A percentile compares a stretch with the other conserved stretches of the same genome.
These are phyloP conservation scores for Oxytropis ochrocephala DNA, from an alignment of 306 rosid species.

Conservation along the genomic window DNA sequence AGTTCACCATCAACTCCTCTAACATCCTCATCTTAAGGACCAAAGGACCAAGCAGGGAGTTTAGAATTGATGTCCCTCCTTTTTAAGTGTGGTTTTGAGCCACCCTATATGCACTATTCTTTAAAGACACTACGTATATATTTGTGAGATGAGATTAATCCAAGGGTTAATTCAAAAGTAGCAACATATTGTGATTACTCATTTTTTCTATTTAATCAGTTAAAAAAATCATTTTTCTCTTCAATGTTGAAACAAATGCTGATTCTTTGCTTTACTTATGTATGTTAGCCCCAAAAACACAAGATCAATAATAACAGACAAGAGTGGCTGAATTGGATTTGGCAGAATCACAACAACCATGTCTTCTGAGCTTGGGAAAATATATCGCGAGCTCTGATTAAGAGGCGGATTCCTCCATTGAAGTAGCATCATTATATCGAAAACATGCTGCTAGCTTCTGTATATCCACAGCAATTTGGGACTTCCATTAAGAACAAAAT, in stretches of 20 bases:
- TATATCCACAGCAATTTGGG: neutral
- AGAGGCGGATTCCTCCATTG: neutral
- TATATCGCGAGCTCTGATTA: neutral
- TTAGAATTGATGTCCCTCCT: neutral
- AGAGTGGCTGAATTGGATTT: neutral
- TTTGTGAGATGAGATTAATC: no score
- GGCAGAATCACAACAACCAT: neutral
- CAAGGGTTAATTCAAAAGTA: neutral
- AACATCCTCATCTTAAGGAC: neutral
- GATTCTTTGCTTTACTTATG: neutral
- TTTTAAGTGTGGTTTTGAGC: neutral
- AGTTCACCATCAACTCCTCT: neutral
- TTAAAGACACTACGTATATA: slow-evolving; percentile 9
- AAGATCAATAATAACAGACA: neutral
- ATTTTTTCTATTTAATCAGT: no score
- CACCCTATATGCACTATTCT: neutral
- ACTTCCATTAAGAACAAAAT: neutral
- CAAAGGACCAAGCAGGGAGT: no score
- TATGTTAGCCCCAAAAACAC: neutral
- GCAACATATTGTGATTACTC: neutral
- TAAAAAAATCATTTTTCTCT: neutral
- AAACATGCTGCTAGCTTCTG: neutral
- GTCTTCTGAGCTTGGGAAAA: neutral
- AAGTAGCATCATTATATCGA: neutral
- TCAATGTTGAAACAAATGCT: neutral